A percentile compares a stretch with the other conserved stretches of the same genome.
phyloP scores from a whole-genome alignment of 108 stramenopile species.

The Skeletonema grethae region DNA sequence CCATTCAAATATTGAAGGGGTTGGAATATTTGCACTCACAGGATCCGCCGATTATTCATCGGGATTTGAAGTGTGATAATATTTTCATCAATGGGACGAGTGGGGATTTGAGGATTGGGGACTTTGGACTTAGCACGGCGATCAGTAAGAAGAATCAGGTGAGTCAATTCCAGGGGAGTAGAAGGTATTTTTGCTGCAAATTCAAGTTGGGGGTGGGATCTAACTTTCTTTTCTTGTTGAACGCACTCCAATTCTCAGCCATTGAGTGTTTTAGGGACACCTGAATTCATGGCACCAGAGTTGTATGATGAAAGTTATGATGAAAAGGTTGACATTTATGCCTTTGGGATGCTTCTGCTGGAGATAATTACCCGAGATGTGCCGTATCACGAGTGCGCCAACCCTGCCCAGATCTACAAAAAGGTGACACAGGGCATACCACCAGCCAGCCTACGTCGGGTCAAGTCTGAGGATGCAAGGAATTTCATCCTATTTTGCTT shows the following conservation, averaged over 20 bases:
- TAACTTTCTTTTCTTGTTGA: neutral
- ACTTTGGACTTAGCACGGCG: constrained; percentile 94
- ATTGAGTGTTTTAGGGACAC: constrained; percentile 94
- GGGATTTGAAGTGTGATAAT: constrained; percentile 97
- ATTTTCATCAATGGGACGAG: constrained; percentile 98
- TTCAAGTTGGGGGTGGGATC: neutral
- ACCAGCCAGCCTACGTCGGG: constrained; percentile 78
- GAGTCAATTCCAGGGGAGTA: neutral
- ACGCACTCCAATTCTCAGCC: constrained; percentile 39
- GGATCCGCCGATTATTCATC: constrained; percentile 98
- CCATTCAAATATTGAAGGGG: constrained; percentile 94
- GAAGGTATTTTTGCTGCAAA: constrained; percentile 2
- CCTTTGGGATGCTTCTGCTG: constrained; percentile 98
- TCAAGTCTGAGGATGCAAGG: constrained; percentile 76
- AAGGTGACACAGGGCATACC: constrained; percentile 88
- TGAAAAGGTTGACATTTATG: constrained; percentile 98
- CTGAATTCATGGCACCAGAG: constrained; percentile 99
- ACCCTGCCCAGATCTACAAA: constrained; percentile 95
- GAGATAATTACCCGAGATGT: constrained; percentile 97
- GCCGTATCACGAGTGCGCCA: constrained; percentile 94
- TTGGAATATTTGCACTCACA: constrained; percentile 95
- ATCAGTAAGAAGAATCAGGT: constrained; percentile 82
- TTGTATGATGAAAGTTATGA: constrained; percentile 97
- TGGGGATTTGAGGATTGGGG: constrained; percentile 97
- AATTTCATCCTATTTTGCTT: constrained; percentile 91